Percentiles rank a stretch among this genome's conserved stretches.
These are phyloP conservation scores for Hyaloscypha bicolor DNA, from an alignment of 495 filamentous ascomycete genomes.

Conservation along the genomic window DNA sequence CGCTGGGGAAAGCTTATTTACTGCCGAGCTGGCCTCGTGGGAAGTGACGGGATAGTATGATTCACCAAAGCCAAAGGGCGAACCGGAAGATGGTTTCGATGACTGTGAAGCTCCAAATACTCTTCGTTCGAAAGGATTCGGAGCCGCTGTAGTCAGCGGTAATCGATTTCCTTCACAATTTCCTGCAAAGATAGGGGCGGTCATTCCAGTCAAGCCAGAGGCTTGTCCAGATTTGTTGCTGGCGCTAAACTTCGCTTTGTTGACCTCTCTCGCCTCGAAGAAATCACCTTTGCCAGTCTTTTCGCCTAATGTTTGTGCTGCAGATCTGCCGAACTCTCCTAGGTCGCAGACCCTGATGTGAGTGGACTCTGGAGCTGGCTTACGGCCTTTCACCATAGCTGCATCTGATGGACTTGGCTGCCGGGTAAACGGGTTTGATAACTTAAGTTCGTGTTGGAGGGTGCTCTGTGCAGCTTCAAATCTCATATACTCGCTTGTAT, in stretches of 20 bases:
- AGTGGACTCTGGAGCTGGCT: neutral
- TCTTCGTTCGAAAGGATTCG: neutral
- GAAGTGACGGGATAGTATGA: neutral
- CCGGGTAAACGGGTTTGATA: constrained; percentile 12
- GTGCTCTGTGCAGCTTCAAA: neutral
- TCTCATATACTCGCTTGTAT: neutral
- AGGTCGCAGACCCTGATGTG: neutral
- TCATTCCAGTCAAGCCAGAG: neutral
- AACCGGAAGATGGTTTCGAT: neutral
- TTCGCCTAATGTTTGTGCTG: constrained; percentile 25
- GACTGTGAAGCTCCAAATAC: neutral
- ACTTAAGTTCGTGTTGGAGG: neutral
- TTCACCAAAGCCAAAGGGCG: neutral
- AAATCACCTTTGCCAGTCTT: constrained; percentile 31
- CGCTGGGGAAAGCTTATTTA: neutral
- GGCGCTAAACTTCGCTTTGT: constrained; percentile 22
- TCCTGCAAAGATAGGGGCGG: neutral
- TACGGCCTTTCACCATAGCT: constrained; percentile 40
- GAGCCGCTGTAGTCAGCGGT: neutral
- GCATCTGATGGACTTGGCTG: constrained; percentile 48
- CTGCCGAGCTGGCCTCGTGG: neutral
- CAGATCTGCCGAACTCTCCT: constrained; percentile 2
- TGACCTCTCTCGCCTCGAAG: constrained; percentile 31
- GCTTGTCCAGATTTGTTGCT: constrained; percentile 3
- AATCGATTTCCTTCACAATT: neutral